Percentiles rank a stretch among this genome's conserved stretches.
Evolutionary conservation across 1,139 yeast species (phyloP).

Genomic region (Lodderomyces oxycetoniae): DNA sequence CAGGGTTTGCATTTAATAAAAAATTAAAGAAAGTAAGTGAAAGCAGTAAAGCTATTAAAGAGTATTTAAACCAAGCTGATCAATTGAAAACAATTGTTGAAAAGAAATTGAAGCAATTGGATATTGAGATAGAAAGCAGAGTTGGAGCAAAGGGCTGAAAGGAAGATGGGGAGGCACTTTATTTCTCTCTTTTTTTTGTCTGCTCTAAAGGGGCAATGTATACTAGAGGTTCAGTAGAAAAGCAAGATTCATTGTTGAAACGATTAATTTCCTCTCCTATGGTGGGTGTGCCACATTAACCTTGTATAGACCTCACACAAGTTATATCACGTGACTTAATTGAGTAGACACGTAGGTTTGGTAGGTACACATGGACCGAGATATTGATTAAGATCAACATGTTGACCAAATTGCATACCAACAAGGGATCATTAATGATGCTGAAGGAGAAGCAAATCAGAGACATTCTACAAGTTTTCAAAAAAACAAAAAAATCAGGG

Average conservation of each 20-base stretch:
- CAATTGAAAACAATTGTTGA: constrained; percentile 19
- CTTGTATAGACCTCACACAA: background rate
- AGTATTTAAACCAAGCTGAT: constrained; percentile 20
- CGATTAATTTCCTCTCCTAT: background rate
- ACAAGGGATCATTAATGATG: background rate
- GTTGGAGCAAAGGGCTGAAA: background rate
- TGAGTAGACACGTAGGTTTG: too few species aligned
- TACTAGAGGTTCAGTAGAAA: too few species aligned
- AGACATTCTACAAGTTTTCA: background rate
- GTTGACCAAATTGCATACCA: too few species aligned
- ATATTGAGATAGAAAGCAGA: constrained; percentile 8
- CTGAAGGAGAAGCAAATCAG: background rate
- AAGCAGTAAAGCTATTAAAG: constrained; percentile 19
- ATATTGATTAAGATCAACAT: too few species aligned
- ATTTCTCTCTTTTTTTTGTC: too few species aligned
- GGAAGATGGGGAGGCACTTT: background rate
- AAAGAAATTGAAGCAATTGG: constrained; percentile 20
- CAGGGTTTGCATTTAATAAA: constrained; percentile 16
- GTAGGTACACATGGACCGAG: too few species aligned
- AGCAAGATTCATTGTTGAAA: background rate
- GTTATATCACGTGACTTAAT: too few species aligned
- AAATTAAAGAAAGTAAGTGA: constrained; percentile 17
- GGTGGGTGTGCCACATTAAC: background rate
- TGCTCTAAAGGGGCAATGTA: too few species aligned
- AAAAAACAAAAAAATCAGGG: background rate